Evolutionary conservation across 2,329 filamentous ascomycete genomes (phyloP).

Genomic region (Celoporthe dispersa): DNA sequence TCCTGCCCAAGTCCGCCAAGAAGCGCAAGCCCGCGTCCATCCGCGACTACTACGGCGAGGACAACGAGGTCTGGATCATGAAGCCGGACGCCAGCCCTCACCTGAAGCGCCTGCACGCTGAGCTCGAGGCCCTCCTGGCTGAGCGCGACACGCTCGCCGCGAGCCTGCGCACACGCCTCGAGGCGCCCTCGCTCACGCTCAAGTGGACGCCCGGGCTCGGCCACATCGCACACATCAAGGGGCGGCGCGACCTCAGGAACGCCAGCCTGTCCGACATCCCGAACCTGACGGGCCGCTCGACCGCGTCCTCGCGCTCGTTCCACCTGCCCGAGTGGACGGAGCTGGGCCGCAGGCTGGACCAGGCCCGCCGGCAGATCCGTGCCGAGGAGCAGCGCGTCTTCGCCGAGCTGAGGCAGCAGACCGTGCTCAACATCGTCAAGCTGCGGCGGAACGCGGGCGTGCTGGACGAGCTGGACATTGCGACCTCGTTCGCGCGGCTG

Average conservation of each 20-base stretch:
- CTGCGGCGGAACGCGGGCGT: slow-evolving; percentile 89
- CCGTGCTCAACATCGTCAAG: slow-evolving; percentile 81
- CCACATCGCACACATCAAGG: slow-evolving; percentile 89
- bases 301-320: slow-evolving; percentile 83
- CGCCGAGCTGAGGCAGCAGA: slow-evolving; percentile 70
- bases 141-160: slow-evolving; percentile 66
- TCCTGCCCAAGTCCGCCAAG: slow-evolving; percentile 56
- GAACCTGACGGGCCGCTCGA: slow-evolving; percentile 51
- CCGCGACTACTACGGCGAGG: slow-evolving; percentile 62
- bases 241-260: slow-evolving; percentile 61
- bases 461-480: slow-evolving; percentile 90
- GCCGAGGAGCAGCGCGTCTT: slow-evolving; percentile 85
- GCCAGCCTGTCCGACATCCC: slow-evolving; percentile 53
- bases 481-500: slow-evolving; percentile 80
- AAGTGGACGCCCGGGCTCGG: slow-evolving; percentile 87
- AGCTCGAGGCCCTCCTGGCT: slow-evolving; percentile 62
- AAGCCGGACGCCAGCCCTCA: slow-evolving; percentile 68
- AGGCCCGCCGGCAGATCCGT: slow-evolving; percentile 76
- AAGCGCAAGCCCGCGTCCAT: slow-evolving; percentile 50
- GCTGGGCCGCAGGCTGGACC: slow-evolving; percentile 80
- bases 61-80: slow-evolving; percentile 68
- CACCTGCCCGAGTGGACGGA: slow-evolving; percentile 82
- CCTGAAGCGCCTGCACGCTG: slow-evolving; percentile 69
- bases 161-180: slow-evolving; percentile 64
- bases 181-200: slow-evolving; percentile 70